Evolutionary conservation across 257 asterid genomes (phyloP), one percentile per base, ranked within the genome.

Genomic region (Cruciata laevipes): DNA sequence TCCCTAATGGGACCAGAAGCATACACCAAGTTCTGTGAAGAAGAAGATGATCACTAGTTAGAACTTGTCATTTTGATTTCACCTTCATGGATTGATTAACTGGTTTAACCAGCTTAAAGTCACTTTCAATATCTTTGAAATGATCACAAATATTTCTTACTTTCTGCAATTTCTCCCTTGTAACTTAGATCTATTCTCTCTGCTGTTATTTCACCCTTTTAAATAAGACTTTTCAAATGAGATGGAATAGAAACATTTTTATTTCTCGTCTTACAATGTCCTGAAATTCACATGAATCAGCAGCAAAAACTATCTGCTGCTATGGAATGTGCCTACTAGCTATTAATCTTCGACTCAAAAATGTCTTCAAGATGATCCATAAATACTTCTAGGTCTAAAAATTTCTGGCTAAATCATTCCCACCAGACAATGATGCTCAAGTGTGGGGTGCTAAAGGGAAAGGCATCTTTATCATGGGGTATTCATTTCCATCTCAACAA

Each of bases 1-100:
- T 67, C 80, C 61, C 71, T 91, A 69, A 42, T 89, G 98, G 92
- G 80, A 49, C 60, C 83, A 17, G 84, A 84, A 71, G 95, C 79
- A 74, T 89, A 91, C 81, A 84, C 89, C 3, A 87, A 83, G 69
- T 86, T 87, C 82, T 91, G 98, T 72, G 95, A 89, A 81, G 95
- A 91, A 77, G 98, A 91, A 81, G 92, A 87, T 64, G 86, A 87
- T 57, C 87, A 86, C 60, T 82, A 44, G 27, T 63, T 82, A 44
- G 27, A 25, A 11, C 18, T 53, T 35, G 52, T 7, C 52, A 35
- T 42, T 57, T 74, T 5, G 13, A 33, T 33, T 66, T 44, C 11
- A 12, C 25, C 57, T 44, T 53, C 63, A 16, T 59, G 25, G 25
- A 69, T 42, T 11, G 18, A 47, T 71, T 72, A 69, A 61, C 67